Base-by-base conservation (phyloP, 805 yeast genomes). In the Metschnikowia baotianmanensis region DNA sequence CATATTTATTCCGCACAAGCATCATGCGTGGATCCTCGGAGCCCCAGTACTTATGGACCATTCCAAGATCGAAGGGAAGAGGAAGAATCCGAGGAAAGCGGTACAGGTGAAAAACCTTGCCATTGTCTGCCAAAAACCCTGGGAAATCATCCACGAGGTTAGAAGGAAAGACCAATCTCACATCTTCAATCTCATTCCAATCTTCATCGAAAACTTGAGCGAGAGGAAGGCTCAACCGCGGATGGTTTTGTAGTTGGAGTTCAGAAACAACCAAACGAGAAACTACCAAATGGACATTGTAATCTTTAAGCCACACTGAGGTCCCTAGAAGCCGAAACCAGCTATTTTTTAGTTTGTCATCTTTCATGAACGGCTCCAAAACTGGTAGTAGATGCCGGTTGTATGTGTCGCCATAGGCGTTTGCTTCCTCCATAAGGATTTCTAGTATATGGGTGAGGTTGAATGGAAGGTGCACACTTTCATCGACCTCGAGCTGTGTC, bases 1-100 rank as follows among this genome's bases (percentile, higher is more conserved):
- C 71, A 23, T 53, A 53, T 32, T 54, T 53, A 40, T 62, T 61
- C 27, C 47, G 53, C 3, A 62, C 59, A n/a, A 67, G 40, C 5
- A 72, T 45, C 22, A 75, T 53, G 24, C 78, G 59, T 1, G 80
- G 78, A 48, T 75, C 78, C 54, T 75, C 78, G 2, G 80, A 73
- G 0, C 80, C 80, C 42, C 61, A 43, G 38, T 46, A 59, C 30
- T 47, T 46, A 15, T 43, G 45, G 8, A 45, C 41, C 2, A 40
- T 45, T 21, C 31, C 42, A 8, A 32, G 16, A 16, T 18, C 21
- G 31, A 40, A 43, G 3, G 51, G 51, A 20, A 45, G 21, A 8
- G 51, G 49, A 20, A 47, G 32, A 12, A 45, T 22, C 17, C 43
- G 31, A 3, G 51, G 51, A 23, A 44, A 47, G 11, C 46, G 24